Conservation (phyloP, 2,329 filamentous ascomycete species). For the Penicillium sp. region DNA sequence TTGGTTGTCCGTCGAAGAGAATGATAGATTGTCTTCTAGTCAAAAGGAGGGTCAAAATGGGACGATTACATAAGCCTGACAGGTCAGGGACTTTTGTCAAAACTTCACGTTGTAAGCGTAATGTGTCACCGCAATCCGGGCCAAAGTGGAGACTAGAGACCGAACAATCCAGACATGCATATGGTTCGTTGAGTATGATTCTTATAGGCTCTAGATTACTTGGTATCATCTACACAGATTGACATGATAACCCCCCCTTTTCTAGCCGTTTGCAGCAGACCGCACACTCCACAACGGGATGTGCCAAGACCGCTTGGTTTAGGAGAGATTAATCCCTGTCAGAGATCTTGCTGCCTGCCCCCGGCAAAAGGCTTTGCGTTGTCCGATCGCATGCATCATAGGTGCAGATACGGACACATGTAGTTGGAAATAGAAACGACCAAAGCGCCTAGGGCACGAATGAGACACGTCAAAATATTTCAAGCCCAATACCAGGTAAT, state of each 20-base stretch:
- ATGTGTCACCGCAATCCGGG: neutral
- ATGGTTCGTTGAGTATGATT: neutral
- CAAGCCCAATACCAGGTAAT: neutral
- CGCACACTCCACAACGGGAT: constrained; percentile 1
- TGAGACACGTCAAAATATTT: neutral
- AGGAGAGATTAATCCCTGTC: neutral
- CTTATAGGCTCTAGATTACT: neutral
- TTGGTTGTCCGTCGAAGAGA: too few species aligned
- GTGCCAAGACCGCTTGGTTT: neutral
- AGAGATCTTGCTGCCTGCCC: neutral
- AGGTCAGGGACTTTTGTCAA: too few species aligned
- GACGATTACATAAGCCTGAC: too few species aligned
- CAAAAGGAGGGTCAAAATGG: too few species aligned
- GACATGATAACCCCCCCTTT: neutral
- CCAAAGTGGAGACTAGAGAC: neutral
- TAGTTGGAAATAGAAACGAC: neutral
- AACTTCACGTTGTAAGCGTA: neutral
- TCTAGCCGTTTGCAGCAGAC: neutral
- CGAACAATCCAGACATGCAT: neutral
- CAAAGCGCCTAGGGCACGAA: neutral
- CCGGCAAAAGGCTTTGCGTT: neutral
- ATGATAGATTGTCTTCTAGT: too few species aligned
- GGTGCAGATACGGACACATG: neutral
- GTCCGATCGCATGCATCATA: neutral
- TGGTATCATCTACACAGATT: neutral